Evolutionary conservation across 768 basidiomycete genomes (phyloP), one percentile per base, ranked within the genome.

Genomic region (Coprinopsis marcescibilis): DNA sequence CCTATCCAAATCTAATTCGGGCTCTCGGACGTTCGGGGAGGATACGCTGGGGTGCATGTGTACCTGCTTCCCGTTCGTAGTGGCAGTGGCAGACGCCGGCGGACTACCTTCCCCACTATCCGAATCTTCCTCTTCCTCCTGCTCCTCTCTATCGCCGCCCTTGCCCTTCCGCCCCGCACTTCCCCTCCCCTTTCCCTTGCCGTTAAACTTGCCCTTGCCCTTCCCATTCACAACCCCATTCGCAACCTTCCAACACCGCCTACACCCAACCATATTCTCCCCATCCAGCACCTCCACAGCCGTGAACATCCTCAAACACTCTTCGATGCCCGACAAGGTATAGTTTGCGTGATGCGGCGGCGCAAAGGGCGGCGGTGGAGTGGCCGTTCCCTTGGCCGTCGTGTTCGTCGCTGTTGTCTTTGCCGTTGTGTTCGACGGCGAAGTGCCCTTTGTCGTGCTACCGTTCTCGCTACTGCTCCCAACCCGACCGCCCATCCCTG

Each of bases 251-350:
- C 94, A 98, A 66, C 94, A 98, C 43, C 85, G 76, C 53, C 85
- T 76, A 61, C 94, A 98, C 0, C 92, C 92, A 44, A 96, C 93
- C 69, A 83, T 85, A 56, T 98, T 96, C 56, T 96, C 94, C 0
- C 90, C 91, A 55, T 96, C 89, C 26, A 98, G 67, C 5, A 89
- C 78, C 57, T 98, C 94, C n/a, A 96, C 93, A 3, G 85, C 75
- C 0, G 93, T 96, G 65, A 98, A 98, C 68, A 87, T 73, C 52
- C 81, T 73, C 49, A 95, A 64, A 52, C 88, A 90, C 47, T 93
- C 90, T 56, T 89, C 86, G 21, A 85, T 68, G 0, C 81, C 77
- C 4, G 76, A 71, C 10, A 81, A 66, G 34, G 76, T 72, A n/a
- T n/a, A n/a, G n/a, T n/a, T n/a, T n/a, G n/a, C n/a, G n/a, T n/a